These are phyloP conservation scores for Neonectria hederae DNA, from an alignment of 2,329 filamentous ascomycete species.

Conservation along the genomic window DNA sequence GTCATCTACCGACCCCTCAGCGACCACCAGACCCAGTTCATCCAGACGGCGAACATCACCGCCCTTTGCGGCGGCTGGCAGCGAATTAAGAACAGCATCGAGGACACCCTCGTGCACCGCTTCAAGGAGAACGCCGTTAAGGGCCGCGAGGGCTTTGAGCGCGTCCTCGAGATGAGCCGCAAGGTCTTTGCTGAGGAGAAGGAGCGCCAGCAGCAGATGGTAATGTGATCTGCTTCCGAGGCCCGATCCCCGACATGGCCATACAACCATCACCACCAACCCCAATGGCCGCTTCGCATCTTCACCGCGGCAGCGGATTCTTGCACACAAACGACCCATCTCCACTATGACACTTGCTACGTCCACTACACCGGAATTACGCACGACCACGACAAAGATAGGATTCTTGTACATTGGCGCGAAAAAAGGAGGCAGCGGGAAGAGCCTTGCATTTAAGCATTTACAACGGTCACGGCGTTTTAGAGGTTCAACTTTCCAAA, in stretches of 20 bases:
- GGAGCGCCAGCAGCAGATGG: conserved; percentile 58
- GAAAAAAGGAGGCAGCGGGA: conserved; percentile 27
- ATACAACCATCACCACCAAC: not conserved
- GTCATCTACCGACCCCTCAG: conserved; percentile 79
- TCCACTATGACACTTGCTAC: conserved; percentile 37
- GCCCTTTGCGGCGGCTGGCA: conserved; percentile 97
- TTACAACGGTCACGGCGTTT: conserved; percentile 41
- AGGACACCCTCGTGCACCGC: conserved; percentile 86
- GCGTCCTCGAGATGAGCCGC: conserved; percentile 91
- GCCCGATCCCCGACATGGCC: conserved; percentile 10
- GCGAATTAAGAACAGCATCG: conserved; percentile 94
- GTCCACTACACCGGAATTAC: conserved; percentile 31
- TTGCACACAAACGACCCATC: conserved; percentile 31
- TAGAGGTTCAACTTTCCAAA: conserved; percentile 37
- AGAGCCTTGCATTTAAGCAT: conserved; percentile 37
- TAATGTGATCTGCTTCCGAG: conserved; percentile 30
- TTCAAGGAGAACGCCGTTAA: conserved; percentile 93
- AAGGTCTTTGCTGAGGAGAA: conserved; percentile 91
- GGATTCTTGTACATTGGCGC: conserved; percentile 39
- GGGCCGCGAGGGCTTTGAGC: conserved; percentile 94
- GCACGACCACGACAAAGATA: conserved; percentile 26
- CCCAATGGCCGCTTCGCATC: conserved; percentile 13
- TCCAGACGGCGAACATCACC: conserved; percentile 91
- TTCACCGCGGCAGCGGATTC: not conserved
- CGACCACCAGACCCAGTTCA: conserved; percentile 76